phyloP scores from a whole-genome alignment of 306 rosid genomes.

The Sicyos edulis region DNA sequence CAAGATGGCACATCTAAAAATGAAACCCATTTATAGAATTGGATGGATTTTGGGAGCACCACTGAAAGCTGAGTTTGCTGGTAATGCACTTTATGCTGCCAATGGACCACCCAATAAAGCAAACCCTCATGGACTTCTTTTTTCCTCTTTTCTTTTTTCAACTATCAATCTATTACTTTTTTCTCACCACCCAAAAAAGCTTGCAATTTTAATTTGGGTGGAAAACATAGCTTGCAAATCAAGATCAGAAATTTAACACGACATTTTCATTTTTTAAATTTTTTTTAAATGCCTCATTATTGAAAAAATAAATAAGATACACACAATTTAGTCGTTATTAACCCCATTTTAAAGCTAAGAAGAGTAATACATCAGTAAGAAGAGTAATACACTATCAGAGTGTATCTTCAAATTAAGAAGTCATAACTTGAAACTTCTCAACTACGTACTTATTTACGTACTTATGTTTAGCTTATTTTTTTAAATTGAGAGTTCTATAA shows the following conservation, averaged over 20 bases:
- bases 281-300: no score
- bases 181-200: background rate
- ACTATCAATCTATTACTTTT: conserved; percentile 2
- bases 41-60: conserved; percentile 6
- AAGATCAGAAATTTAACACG: background rate
- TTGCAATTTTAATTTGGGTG: background rate
- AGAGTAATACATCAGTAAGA: no score
- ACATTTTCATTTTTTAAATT: no score
- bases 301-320: no score
- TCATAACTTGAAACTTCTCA: no score
- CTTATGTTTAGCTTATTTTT: no score
- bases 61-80: conserved; percentile 13
- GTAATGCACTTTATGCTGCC: conserved; percentile 12
- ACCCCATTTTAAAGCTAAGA: no score
- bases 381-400: no score
- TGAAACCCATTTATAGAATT: conserved; percentile 11
- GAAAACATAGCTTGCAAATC: background rate
- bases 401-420: no score
- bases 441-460: no score
- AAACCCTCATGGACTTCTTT: background rate
- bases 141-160: background rate
- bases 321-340: no score
- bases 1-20: conserved; percentile 9
- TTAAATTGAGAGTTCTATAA: no score
- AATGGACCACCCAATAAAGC: conserved; percentile 28